Percentiles rank a stretch among this genome's conserved stretches.
Conservation (phyloP, 495 filamentous ascomycete species). For the Thermochaetoides thermophila region DNA sequence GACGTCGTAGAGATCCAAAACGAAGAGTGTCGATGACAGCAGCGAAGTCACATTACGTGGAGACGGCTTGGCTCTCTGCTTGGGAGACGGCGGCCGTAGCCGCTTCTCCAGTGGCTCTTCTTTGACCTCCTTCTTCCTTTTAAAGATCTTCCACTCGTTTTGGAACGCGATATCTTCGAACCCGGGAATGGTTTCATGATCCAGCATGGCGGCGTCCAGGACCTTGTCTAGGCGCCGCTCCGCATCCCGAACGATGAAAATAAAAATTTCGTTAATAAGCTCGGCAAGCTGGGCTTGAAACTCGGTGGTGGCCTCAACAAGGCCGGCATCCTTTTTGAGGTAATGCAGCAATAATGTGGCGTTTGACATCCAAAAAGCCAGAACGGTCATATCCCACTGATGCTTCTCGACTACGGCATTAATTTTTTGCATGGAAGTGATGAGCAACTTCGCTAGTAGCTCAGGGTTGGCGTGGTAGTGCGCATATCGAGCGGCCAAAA, state of each 20-base stretch:
- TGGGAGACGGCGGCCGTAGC: conserved; percentile 87
- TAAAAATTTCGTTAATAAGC: conserved; percentile 96
- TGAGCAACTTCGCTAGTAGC: conserved; percentile 61
- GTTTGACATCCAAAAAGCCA: conserved; percentile 98
- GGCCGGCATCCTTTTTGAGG: conserved; percentile 79
- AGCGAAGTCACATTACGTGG: conserved; percentile 95
- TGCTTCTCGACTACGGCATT: conserved; percentile 85
- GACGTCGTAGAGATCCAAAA: conserved; percentile 94
- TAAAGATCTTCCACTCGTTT: conserved; percentile 95
- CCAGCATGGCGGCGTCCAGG: conserved; percentile 80
- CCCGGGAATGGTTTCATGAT: conserved; percentile 95
- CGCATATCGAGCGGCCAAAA: conserved; percentile 87
- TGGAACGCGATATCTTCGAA: conserved; percentile 95
- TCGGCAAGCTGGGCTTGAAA: conserved; percentile 91
- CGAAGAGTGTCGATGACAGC: conserved; percentile 90
- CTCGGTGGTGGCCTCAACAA: conserved; percentile 67
- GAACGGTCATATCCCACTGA: conserved; percentile 99
- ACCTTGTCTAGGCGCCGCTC: conserved; percentile 95
- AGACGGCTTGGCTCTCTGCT: conserved; percentile 76
- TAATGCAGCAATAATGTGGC: conserved; percentile 91
- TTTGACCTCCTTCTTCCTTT: conserved; percentile 73
- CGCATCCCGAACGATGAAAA: conserved; percentile 96
- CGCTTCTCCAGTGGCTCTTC: conserved; percentile 80
- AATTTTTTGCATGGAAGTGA: conserved; percentile 87
- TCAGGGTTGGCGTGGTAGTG: conserved; percentile 90